Evolutionary conservation across 2,329 filamentous ascomycete species (phyloP), one percentile per base, ranked within the genome.

Genomic region (Phaeomoniella chlamydospora): DNA sequence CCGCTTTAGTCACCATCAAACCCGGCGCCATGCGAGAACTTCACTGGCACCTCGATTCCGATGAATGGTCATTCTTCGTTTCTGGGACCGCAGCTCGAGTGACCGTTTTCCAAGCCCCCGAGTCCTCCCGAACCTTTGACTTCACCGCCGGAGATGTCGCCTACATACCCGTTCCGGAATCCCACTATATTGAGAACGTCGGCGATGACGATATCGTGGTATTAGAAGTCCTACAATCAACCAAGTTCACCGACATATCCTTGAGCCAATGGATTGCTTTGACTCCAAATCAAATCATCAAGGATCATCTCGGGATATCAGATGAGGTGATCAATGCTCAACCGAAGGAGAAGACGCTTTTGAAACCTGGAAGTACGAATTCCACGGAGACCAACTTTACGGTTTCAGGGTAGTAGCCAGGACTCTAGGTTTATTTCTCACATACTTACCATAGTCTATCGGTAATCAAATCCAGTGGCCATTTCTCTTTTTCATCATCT

Each of bases 1-100:
- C 65, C 0, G 71, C 70, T 0, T 57, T 76, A 2, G 67, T 77
- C 6, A 70, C 65, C 2, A 56, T 77, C 18, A 58, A 73, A 44
- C 72, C 73, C 0, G 73, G 73, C n/a, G 72, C 72, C 1, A 71
- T 77, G 68, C 65, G 74, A 15, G 73, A 77, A 48, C 56, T 78
- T 31, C 73, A 77, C 55, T 77, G 73, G 72, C 72, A 77, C 54
- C 67, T 68, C 1, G 63, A 60, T 1, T 65, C 61, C 5, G 72
- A 76, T 48, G 72, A 77, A 51, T 77, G 72, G 72, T 64, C 63
- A 35, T 76, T 69, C 52, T 74, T 77, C 56, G 53, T 76, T 5
- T 50, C 62, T 37, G 73, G 73, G 0, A 62, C 62, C 9, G 15
- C 32, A 6, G 73, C 64, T 0, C 64, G 72, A 6, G 59, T 74